phyloP scores from a whole-genome alignment of 2,329 filamentous ascomycete genomes.

The Fusarium armeniacum region DNA sequence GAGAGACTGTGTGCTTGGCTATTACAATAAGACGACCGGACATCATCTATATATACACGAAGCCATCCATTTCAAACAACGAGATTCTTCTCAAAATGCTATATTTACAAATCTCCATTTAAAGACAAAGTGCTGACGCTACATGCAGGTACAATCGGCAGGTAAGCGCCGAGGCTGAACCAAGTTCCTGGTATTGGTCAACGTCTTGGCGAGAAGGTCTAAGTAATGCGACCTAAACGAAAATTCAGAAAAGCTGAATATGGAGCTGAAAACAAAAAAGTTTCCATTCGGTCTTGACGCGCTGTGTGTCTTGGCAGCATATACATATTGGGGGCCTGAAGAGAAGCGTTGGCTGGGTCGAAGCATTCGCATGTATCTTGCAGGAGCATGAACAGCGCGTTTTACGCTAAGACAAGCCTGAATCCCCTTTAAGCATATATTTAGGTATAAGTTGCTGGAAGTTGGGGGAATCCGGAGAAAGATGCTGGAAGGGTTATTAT shows the following conservation, averaged over 20 bases:
- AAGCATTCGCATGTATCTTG: neutral
- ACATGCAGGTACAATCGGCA: conserved; percentile 6
- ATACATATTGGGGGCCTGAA: fast-evolving
- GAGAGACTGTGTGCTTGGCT: too few relatives aligned
- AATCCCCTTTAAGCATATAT: neutral
- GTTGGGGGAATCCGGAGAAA: fast-evolving
- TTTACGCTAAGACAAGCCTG: too few relatives aligned
- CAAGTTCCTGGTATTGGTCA: neutral
- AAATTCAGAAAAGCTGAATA: neutral
- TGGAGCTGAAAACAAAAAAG: neutral
- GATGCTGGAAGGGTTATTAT: neutral
- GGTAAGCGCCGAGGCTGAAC: conserved; percentile 8
- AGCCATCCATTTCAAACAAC: fast-evolving
- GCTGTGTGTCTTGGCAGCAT: neutral
- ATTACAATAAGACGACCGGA: fast-evolving
- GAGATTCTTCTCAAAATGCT: neutral
- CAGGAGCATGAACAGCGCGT: neutral
- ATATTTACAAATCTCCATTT: neutral
- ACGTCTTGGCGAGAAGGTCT: neutral
- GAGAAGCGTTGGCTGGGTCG: neutral
- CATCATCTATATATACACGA: neutral
- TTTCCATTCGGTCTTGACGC: neutral
- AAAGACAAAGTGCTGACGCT: neutral
- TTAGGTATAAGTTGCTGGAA: neutral
- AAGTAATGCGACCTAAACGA: neutral